phyloP scores from a whole-genome alignment of 1,284 basidiomycete species.

The Inonotus hispidus region DNA sequence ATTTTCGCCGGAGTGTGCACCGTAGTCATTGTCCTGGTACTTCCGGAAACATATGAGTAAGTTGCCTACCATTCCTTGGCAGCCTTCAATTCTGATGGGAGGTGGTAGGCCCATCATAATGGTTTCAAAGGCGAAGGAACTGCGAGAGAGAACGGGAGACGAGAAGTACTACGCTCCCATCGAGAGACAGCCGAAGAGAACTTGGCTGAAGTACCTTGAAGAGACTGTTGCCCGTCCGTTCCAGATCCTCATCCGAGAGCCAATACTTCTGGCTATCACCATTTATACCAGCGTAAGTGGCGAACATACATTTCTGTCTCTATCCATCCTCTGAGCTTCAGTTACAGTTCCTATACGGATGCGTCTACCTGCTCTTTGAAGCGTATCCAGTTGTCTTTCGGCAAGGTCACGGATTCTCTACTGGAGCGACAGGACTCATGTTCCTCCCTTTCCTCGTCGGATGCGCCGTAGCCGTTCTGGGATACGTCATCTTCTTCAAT shows the following conservation, averaged over 20 bases:
- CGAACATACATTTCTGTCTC: constrained; percentile 5
- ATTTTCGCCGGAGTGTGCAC: constrained; percentile 41
- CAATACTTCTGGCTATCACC: constrained; percentile 40
- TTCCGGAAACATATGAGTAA: constrained; percentile 40
- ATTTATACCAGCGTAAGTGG: constrained; percentile 40
- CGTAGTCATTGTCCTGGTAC: constrained; percentile 35
- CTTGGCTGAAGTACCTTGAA: constrained; percentile 29
- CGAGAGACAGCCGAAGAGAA: constrained; percentile 29
- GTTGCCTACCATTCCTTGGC: constrained; percentile 19
- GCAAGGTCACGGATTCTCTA: constrained; percentile 44
- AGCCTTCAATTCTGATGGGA: not conserved
- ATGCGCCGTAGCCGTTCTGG: constrained; percentile 39
- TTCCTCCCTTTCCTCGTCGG: constrained; percentile 52
- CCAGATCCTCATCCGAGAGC: constrained; percentile 38
- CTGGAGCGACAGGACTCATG: constrained; percentile 45
- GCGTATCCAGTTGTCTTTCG: constrained; percentile 56
- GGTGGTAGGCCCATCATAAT: constrained; percentile 39
- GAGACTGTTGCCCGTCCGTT: constrained; percentile 36
- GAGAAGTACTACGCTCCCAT: constrained; percentile 43
- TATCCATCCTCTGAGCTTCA: not conserved
- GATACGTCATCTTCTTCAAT: constrained; percentile 49
- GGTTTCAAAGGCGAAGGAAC: constrained; percentile 27
- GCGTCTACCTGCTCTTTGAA: constrained; percentile 41
- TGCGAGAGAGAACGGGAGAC: constrained; percentile 46
- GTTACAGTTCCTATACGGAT: constrained; percentile 36